These are phyloP conservation scores for Magnaporthiopsis incrustans DNA, from an alignment of 2,329 filamentous ascomycete species.

Conservation along the genomic window DNA sequence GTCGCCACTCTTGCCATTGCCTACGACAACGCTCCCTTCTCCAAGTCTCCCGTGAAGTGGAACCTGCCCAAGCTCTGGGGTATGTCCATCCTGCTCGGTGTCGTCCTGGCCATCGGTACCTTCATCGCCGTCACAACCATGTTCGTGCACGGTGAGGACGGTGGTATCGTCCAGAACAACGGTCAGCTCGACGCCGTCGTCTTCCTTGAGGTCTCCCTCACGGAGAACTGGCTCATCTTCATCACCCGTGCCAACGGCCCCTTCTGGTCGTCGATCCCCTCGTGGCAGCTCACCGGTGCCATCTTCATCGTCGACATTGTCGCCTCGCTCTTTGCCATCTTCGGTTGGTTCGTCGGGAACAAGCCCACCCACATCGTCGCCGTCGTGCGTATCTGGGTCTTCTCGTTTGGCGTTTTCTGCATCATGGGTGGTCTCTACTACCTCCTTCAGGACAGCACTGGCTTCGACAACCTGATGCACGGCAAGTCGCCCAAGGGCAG, in stretches of 20 bases:
- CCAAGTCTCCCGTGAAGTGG: conserved; percentile 84
- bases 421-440: conserved; percentile 65
- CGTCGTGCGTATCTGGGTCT: conserved; percentile 84
- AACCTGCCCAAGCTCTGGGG: conserved; percentile 92
- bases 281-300: conserved; percentile 73
- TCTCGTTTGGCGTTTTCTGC: conserved; percentile 84
- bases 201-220: conserved; percentile 84
- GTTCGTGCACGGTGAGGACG: conserved; percentile 57
- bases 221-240: conserved; percentile 95
- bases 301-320: conserved; percentile 76
- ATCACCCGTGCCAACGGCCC: conserved; percentile 89
- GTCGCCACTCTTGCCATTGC: conserved; percentile 87
- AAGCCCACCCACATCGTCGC: conserved; percentile 58
- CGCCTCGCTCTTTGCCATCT: conserved; percentile 78
- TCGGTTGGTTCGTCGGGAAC: conserved; percentile 68
- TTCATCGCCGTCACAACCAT: conserved; percentile 89
- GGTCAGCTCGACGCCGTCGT: conserved; percentile 74
- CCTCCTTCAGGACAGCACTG: conserved; percentile 69
- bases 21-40: conserved; percentile 87
- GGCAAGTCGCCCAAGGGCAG: conserved; percentile 76
- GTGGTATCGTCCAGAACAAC: conserved; percentile 85
- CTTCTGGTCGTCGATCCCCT: conserved; percentile 85
- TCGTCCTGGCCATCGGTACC: conserved; percentile 73
- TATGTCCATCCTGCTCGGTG: conserved; percentile 76
- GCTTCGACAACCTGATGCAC: conserved; percentile 91